Conservation (phyloP, 1,139 yeast species). For the Yamadazyma trypodendri region DNA sequence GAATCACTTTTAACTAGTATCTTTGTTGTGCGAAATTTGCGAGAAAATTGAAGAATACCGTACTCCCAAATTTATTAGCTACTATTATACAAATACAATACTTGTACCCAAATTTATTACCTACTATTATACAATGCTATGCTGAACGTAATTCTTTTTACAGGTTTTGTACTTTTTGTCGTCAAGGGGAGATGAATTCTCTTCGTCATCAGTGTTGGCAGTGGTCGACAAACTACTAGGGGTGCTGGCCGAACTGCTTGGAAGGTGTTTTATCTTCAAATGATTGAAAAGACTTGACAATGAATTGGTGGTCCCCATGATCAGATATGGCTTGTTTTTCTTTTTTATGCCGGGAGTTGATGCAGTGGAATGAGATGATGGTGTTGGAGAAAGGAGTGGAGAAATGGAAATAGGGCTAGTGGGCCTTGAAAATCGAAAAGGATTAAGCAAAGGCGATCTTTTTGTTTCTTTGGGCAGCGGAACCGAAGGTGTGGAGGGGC, state of each 20-base stretch:
- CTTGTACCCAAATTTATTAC: not conserved
- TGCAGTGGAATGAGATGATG: constrained; percentile 5
- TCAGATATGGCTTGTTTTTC: constrained; percentile 7
- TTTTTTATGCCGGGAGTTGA: constrained; percentile 5
- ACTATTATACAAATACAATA: too few relatives aligned
- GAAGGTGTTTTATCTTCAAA: constrained; percentile 10
- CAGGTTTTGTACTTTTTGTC: not conserved
- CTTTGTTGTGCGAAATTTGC: too few relatives aligned
- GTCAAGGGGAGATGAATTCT: not conserved
- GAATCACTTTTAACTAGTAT: too few relatives aligned
- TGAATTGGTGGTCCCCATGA: constrained; percentile 4
- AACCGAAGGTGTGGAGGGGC: too few relatives aligned
- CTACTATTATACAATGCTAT: constrained; percentile 1
- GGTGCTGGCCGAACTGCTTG: not conserved
- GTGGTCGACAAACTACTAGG: constrained; percentile 1
- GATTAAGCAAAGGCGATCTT: constrained; percentile 8
- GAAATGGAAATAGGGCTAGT: constrained; percentile 13
- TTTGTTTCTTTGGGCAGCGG: constrained; percentile 2
- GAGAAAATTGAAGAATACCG: too few relatives aligned
- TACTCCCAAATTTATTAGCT: too few relatives aligned
- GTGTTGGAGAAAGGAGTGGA: constrained; percentile 10
- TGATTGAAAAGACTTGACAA: constrained; percentile 13
- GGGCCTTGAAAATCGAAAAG: constrained; percentile 11
- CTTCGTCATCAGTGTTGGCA: constrained; percentile 2
- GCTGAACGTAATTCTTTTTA: not conserved